Conservation (phyloP, 1,284 basidiomycete species). For the Sanghuangporus sanghuang region DNA sequence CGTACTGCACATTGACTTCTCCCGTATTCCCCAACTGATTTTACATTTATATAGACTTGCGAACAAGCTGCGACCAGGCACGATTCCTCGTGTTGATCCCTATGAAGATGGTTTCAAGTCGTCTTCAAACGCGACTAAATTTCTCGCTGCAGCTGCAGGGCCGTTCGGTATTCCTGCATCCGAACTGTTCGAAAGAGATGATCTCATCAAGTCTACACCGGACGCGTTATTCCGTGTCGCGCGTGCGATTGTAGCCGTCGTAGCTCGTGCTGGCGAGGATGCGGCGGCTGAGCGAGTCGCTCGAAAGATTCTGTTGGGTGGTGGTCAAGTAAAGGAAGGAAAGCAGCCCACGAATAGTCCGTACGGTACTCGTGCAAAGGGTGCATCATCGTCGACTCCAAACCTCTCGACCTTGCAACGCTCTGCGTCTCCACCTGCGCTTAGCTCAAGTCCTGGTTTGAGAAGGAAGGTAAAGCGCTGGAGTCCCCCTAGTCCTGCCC, state of each 20-base stretch:
- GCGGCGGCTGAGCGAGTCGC: neutral
- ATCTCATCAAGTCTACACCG: conserved; percentile 51
- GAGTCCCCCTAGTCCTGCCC: conserved; percentile 44
- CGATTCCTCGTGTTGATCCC: conserved; percentile 57
- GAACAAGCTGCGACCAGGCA: conserved; percentile 64
- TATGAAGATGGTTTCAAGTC: conserved; percentile 64
- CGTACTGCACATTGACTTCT: conserved; percentile 30
- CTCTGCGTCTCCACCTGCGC: conserved; percentile 12
- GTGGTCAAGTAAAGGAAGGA: neutral
- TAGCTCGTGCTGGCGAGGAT: conserved; percentile 45
- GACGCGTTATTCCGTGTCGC: conserved; percentile 65
- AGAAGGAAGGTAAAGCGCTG: conserved; percentile 36
- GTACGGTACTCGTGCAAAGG: conserved; percentile 31
- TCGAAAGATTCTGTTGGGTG: conserved; percentile 3
- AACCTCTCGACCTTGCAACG: conserved; percentile 39
- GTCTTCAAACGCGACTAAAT: conserved; percentile 66
- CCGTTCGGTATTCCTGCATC: conserved; percentile 53
- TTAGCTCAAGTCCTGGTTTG: conserved; percentile 23
- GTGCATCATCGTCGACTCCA: conserved; percentile 56
- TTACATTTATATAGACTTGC: conserved; percentile 46
- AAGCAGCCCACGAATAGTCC: conserved; percentile 21
- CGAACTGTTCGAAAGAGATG: conserved; percentile 64
- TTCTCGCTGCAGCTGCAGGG: conserved; percentile 61
- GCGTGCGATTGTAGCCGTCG: conserved; percentile 58
- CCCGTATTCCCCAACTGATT: neutral